Evolutionary conservation across 768 basidiomycete genomes (phyloP).

Genomic region (Kwoniella sp.): DNA sequence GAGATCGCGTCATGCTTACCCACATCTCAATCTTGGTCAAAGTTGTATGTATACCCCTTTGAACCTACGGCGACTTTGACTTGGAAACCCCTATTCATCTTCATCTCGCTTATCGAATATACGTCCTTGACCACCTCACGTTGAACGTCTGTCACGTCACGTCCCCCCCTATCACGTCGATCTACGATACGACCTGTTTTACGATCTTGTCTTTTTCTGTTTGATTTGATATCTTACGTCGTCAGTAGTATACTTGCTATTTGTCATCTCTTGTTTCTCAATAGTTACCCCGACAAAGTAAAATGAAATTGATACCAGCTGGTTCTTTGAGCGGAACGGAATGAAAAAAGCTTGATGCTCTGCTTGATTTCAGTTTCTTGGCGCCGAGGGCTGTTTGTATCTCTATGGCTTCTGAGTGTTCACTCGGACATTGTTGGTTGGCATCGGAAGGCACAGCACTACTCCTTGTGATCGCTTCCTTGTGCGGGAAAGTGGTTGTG

Average conservation of each 20-base stretch:
- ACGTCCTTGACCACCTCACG: conserved; percentile 3
- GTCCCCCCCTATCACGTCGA: neutral
- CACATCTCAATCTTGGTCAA: neutral
- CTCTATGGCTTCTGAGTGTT: too few species aligned
- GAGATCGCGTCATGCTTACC: neutral
- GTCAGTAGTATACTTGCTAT: neutral
- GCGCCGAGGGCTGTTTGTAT: too few species aligned
- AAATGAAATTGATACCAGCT: neutral
- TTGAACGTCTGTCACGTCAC: conserved; percentile 3
- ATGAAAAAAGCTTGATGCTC: too few species aligned
- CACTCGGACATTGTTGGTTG: too few species aligned
- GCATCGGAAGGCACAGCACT: too few species aligned
- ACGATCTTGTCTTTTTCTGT: neutral
- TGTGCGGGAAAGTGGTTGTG: too few species aligned
- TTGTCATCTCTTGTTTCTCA: neutral
- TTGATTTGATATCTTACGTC: conserved; percentile 2
- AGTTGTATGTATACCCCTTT: neutral
- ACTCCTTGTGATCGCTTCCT: too few species aligned
- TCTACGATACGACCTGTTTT: neutral
- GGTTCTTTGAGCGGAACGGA: too few species aligned
- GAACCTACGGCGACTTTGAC: neutral
- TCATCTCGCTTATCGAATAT: neutral
- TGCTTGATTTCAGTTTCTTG: too few species aligned
- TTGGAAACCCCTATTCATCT: neutral
- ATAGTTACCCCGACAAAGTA: neutral